phyloP scores from a whole-genome alignment of 2,329 filamentous ascomycete genomes.

The Monosporascus cannonballus region DNA sequence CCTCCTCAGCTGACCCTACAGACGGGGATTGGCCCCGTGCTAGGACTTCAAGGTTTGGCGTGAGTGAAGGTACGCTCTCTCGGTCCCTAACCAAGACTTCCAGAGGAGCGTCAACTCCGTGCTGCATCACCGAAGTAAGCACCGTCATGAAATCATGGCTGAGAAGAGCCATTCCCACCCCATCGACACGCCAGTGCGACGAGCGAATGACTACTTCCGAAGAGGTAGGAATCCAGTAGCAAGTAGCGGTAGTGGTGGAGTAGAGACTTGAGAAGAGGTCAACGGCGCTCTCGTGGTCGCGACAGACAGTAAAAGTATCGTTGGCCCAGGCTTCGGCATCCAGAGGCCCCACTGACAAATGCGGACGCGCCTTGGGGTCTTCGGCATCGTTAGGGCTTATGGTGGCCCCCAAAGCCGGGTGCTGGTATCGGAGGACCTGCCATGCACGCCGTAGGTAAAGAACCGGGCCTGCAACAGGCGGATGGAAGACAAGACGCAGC shows the following conservation, averaged over 20 bases:
- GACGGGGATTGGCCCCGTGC: no score
- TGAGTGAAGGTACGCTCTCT: not conserved
- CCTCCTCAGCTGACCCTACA: not conserved
- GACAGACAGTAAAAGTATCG: slow-evolving; percentile 5
- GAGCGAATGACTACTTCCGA: slow-evolving; percentile 10
- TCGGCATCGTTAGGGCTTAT: not conserved
- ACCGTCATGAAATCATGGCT: slow-evolving; percentile 10
- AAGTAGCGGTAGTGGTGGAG: slow-evolving; percentile 9
- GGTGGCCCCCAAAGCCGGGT: slow-evolving; percentile 9
- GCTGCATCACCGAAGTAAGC: slow-evolving; percentile 4
- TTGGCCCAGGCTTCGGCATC: slow-evolving; percentile 6
- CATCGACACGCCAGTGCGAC: slow-evolving; percentile 17
- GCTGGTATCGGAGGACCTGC: slow-evolving; percentile 7
- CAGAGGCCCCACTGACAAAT: not conserved
- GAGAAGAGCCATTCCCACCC: slow-evolving; percentile 12
- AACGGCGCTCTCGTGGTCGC: slow-evolving; percentile 2
- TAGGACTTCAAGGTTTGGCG: no score
- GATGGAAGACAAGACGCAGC: slow-evolving; percentile 6
- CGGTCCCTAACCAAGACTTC: not conserved
- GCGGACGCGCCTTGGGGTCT: not conserved
- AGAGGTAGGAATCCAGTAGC: slow-evolving; percentile 13
- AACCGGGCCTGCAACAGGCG: slow-evolving; percentile 11
- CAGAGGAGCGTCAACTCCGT: not conserved
- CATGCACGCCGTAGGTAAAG: slow-evolving; percentile 9
- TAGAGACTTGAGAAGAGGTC: slow-evolving; percentile 7